Conservation (phyloP, 108 stramenopile genomes). For the Schizochytrium sp. region DNA sequence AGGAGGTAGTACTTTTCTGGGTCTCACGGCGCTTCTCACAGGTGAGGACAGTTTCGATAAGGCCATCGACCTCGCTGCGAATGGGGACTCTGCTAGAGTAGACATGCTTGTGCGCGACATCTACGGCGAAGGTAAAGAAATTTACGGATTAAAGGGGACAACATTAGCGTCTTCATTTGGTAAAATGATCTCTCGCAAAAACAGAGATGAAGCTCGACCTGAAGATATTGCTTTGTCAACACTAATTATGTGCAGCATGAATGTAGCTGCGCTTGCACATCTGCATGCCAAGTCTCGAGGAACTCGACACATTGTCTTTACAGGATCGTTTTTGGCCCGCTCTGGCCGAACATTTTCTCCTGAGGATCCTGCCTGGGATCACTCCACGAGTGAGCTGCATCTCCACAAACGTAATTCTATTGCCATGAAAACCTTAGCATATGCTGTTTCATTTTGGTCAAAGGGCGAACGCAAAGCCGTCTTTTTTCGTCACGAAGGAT, state of each 20-base stretch:
- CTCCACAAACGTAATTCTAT: conserved; percentile 58
- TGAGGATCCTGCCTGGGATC: not conserved
- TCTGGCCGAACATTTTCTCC: conserved; percentile 10
- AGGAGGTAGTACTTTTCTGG: conserved; percentile 35
- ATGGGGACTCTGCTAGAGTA: conserved; percentile 1
- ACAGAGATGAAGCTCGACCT: not conserved
- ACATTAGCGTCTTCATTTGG: conserved; percentile 50
- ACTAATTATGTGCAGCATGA: conserved; percentile 52
- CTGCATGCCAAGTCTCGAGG: conserved; percentile 11
- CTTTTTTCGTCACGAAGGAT: conserved; percentile 42
- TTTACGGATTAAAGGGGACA: conserved; percentile 13
- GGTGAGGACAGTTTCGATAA: conserved; percentile 41
- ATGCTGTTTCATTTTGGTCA: conserved; percentile 33
- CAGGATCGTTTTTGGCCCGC: conserved; percentile 37
- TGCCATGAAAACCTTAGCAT: conserved; percentile 43
- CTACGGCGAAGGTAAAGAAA: conserved; percentile 28
- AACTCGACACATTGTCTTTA: conserved; percentile 39
- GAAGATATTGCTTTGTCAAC: conserved; percentile 55
- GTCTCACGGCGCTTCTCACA: conserved; percentile 42
- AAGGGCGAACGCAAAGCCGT: conserved; percentile 40
- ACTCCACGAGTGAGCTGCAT: conserved; percentile 45
- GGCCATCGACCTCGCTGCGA: conserved; percentile 54
- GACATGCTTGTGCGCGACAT: conserved; percentile 54
- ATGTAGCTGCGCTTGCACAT: conserved; percentile 47
- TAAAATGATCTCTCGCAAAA: conserved; percentile 44